Base-by-base conservation (phyloP, 768 basidiomycete species). In the Inosperma sp. region DNA sequence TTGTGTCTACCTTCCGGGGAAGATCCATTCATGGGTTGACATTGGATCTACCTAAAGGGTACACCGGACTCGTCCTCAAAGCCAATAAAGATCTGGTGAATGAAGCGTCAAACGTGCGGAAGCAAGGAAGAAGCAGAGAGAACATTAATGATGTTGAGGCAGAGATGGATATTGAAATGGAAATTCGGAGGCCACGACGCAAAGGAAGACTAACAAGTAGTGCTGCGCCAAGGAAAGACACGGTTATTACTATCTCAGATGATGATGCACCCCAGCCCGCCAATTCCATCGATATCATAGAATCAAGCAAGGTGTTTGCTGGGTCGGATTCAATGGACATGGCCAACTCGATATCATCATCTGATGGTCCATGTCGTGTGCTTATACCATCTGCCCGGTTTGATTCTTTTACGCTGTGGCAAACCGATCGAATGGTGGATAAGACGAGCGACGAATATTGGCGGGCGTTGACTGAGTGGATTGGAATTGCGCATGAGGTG, bases 401-500 rank as follows among this genome's bases (percentile, higher is more conserved):
- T 60, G 71, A 76, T 3, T 80, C 79, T 1, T 80, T 92, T 56
- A 77, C 79, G n/a, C 62, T 92, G 19, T 92, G 89, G 89, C 73
- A 82, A 51, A 77, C 84, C 4, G 90, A 92, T 64, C 75, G 78
- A 17, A 78, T 81, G 0, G 79, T 86, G 1, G 83, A 90, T 53
- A 82, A 81, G 45, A 78, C 75, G 3, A 73, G 68, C 33, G 89
- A 92, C 59, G 87, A 88, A 58, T 92, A 91, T 63, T 64, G 76
- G 39, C 74, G 86, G 13, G 69, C 83, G 3, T 60, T 92, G 54
- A 73, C 67, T 0, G 89, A 92, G 62, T 92, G 90, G 88, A 79
- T 79, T 31, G 69, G 56, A 17, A 67, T 91, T 22, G 76, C 85
- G 12, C 67, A 73, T 19, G 79, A 84, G 74, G 89, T 88, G 4